These are phyloP conservation scores for Macrolepiota albuminosa DNA, from an alignment of 768 basidiomycete species.

Conservation along the genomic window DNA sequence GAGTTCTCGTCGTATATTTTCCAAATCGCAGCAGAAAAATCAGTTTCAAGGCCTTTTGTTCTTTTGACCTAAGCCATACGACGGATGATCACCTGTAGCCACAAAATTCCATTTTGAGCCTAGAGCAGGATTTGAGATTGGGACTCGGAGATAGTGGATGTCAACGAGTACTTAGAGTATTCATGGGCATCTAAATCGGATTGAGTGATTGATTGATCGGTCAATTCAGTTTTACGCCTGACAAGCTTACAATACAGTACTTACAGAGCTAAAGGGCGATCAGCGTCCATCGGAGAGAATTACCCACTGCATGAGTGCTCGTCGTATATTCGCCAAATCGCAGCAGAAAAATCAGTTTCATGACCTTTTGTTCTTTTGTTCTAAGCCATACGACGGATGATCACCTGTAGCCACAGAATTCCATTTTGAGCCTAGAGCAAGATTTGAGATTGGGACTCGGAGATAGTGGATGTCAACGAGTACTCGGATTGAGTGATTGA, in stretches of 20 bases:
- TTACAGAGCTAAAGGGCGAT: no score
- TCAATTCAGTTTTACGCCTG: no score
- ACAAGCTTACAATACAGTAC: no score
- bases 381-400: slow-evolving; percentile 34
- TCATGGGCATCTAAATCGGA: no score
- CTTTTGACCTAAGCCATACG: slow-evolving; percentile 34
- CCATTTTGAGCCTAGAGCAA: slow-evolving; percentile 80
- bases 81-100: slow-evolving; percentile 74
- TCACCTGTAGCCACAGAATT: slow-evolving; percentile 97
- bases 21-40: slow-evolving; percentile 87
- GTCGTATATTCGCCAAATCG: slow-evolving; percentile 88
- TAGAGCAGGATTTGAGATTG: no score
- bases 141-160: no score
- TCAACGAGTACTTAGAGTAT: no score
- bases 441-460: background rate
- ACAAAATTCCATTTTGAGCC: slow-evolving; percentile 84
- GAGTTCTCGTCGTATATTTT: slow-evolving; percentile 88
- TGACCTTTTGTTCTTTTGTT: slow-evolving; percentile 87
- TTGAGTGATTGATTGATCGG: no score
- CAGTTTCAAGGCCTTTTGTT: slow-evolving; percentile 74
- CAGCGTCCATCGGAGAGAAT: slow-evolving; percentile 93
- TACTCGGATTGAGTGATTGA: slow-evolving; percentile 42
- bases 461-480: slow-evolving; percentile 15
- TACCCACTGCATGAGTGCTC: slow-evolving; percentile 95
- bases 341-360: slow-evolving; percentile 77